phyloP scores from a whole-genome alignment of 805 yeast genomes.

The Monosporozyma siamensis region DNA sequence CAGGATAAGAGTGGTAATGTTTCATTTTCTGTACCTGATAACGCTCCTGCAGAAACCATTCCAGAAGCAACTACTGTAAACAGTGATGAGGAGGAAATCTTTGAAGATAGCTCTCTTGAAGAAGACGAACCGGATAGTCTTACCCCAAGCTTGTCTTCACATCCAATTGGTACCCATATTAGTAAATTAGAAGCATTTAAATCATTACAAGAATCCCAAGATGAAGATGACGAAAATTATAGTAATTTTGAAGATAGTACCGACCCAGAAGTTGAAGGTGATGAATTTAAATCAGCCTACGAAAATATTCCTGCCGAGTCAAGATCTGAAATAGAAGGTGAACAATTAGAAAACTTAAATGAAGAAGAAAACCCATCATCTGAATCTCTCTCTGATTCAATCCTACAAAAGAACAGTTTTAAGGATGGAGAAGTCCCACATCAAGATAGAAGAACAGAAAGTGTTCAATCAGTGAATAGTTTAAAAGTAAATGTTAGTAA shows the following conservation, averaged over 20 bases:
- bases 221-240: slow-evolving; percentile 1
- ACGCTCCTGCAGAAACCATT: neutral
- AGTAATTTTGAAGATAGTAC: slow-evolving; percentile 3
- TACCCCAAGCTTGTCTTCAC: neutral
- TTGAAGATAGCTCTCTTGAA: neutral
- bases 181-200: neutral
- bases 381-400: slow-evolving; percentile 2
- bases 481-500: neutral
- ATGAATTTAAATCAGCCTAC: neutral
- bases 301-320: neutral
- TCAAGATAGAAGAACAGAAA: slow-evolving; percentile 12
- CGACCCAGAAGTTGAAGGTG: neutral
- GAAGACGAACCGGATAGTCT: slow-evolving; percentile 4
- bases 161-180: neutral
- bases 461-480: slow-evolving; percentile 11
- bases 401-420: slow-evolving; percentile 12
- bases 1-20: no score
- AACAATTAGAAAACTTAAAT: slow-evolving; percentile 10
- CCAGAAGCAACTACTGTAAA: no score
- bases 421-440: slow-evolving; percentile 18
- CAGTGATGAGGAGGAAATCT: slow-evolving; percentile 1
- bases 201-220: no score
- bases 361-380: slow-evolving; percentile 5
- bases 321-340: slow-evolving; percentile 6
- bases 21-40: slow-evolving; percentile 1